Conservation (phyloP, 306 rosid genomes). For the Castanea sativa region DNA sequence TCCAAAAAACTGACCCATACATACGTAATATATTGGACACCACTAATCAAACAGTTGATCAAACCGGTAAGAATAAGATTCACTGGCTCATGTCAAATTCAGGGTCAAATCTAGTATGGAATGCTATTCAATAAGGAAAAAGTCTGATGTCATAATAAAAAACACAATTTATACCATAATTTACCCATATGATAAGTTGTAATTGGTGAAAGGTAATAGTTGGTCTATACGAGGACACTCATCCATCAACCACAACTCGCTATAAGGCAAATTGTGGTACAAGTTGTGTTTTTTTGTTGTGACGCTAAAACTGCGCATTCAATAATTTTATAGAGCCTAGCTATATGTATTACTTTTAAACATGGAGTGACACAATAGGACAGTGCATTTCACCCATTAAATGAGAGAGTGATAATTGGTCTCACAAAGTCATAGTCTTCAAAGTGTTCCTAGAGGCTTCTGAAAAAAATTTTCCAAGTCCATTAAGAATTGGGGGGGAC, state of each 20-base stretch:
- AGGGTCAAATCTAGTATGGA: constrained; percentile 43
- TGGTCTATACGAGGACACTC: too few relatives aligned
- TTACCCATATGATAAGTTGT: too few relatives aligned
- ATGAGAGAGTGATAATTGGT: background rate
- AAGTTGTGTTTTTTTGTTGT: too few relatives aligned
- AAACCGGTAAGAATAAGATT: constrained; percentile 47
- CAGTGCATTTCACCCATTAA: background rate
- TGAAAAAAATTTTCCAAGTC: background rate
- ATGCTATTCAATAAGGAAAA: background rate
- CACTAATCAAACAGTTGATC: constrained; percentile 15
- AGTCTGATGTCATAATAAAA: too few relatives aligned
- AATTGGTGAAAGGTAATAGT: too few relatives aligned
- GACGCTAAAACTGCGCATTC: background rate
- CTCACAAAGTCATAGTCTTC: too few relatives aligned
- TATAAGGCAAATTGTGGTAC: too few relatives aligned
- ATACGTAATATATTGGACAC: constrained; percentile 29
- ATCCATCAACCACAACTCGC: too few relatives aligned
- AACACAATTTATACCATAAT: too few relatives aligned
- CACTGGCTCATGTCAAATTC: constrained; percentile 36
- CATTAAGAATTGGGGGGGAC: background rate
- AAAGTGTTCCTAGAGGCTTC: background rate
- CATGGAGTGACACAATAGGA: background rate
- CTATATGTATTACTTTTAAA: background rate
- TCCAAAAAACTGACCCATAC: constrained; percentile 21
- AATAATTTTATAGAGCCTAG: background rate